Base-by-base conservation (phyloP, 257 asterid species). In the Petunia axillaris region DNA sequence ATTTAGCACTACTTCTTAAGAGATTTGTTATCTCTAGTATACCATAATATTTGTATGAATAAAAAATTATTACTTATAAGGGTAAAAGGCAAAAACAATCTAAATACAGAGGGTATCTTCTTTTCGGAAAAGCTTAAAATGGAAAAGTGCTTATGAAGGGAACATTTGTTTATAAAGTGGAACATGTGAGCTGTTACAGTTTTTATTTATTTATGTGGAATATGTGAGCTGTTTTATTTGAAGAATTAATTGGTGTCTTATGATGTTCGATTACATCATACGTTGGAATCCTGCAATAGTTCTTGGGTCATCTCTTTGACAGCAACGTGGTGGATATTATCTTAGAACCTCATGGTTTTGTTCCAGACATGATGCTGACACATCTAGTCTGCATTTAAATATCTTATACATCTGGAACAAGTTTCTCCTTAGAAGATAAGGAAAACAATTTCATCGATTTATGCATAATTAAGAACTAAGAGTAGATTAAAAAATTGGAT, bases 211-310 rank as follows among this genome's bases (percentile, higher is more conserved):
- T 9, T 7, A 9, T 43, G 10, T 16, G 41, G 16, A 25, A 16
- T n/a, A 70, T 46, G 76, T 70, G 76, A 4, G 41, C 25, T 70
- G 58, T 70, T 9, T 1, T 25, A 39, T 65, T 4, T 2, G 50
- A 50, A 65, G 13, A 65, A 39, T 14, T 13, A 15, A 39, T 39
- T 14, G 40, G 50, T 38, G 25, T 38, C 52, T 14, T 39, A 14
- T 65, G 73, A 65, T 14, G 73, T 65, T 65, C 2, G 74, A 39
- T 65, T 65, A 15, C 77, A 35, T 64, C 71, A 38, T 39, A 64
- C 2, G 3, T 38, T 38, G 48, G 48, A 64, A 11, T 10, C 3
- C 8, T 63, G 37, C n/a, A 4, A 63, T 36, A 4, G n/a, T 8
- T 63, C 15, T 54, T 13, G 2, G 9, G 25, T 55, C 5, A 54